phyloP scores from a whole-genome alignment of 2,329 filamentous ascomycete species.

The Dactylonectria macrodidyma region DNA sequence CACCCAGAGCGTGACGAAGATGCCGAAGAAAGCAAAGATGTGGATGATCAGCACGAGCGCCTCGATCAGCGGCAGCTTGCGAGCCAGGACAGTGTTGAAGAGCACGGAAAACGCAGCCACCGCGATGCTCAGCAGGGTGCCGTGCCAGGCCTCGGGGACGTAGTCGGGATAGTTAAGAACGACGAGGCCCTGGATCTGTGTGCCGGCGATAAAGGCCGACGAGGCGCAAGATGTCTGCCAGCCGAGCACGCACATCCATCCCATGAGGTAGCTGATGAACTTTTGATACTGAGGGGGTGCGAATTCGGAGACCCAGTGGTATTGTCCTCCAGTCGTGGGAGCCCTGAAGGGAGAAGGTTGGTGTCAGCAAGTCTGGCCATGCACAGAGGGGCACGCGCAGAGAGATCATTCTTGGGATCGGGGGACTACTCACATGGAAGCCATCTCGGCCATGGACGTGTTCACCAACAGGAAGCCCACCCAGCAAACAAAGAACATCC shows the following conservation, averaged over 20 bases:
- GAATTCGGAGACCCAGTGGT: conserved; percentile 72
- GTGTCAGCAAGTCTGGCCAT: neutral
- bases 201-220: conserved; percentile 59
- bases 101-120: conserved; percentile 36
- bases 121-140: conserved; percentile 34
- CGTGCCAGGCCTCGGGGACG: conserved; percentile 37
- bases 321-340: conserved; percentile 71
- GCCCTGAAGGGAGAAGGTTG: conserved; percentile 47
- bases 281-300: conserved; percentile 64
- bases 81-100: conserved; percentile 39
- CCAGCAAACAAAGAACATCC: conserved; percentile 58
- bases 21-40: conserved; percentile 42
- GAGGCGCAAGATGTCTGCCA: conserved; percentile 61
- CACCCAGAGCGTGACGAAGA: conserved; percentile 42
- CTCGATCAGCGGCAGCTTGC: conserved; percentile 38
- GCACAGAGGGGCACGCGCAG: neutral
- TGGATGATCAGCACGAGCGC: conserved; percentile 37
- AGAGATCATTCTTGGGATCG: neutral
- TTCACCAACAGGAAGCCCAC: conserved; percentile 57
- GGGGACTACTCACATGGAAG: conserved; percentile 56
- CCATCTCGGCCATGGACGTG: conserved; percentile 64
- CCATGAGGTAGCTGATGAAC: conserved; percentile 66
- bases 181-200: conserved; percentile 61
- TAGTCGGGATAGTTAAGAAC: conserved; percentile 49
- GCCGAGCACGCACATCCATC: conserved; percentile 62